These are phyloP conservation scores for Chaetomium tenue DNA, from an alignment of 495 filamentous ascomycete species.

Conservation along the genomic window DNA sequence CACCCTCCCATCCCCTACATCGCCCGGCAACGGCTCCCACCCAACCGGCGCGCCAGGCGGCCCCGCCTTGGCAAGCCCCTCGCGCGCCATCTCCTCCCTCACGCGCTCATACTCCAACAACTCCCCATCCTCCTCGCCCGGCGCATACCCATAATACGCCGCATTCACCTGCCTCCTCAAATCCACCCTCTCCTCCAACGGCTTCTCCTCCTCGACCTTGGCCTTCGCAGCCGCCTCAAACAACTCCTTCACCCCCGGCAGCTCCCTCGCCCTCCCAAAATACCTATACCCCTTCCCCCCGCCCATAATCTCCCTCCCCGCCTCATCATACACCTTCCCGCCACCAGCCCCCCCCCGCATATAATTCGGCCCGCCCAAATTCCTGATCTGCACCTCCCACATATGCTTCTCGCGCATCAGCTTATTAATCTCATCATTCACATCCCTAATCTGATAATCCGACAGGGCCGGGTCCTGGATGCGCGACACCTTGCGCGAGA, in stretches of 20 bases:
- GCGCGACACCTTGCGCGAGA: slow-evolving; percentile 90
- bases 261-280: slow-evolving; percentile 85
- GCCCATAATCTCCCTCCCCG: slow-evolving; percentile 85
- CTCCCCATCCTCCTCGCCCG: slow-evolving; percentile 88
- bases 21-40: slow-evolving; percentile 86
- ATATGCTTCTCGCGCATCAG: slow-evolving; percentile 97
- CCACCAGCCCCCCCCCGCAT: slow-evolving; percentile 62
- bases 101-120: slow-evolving; percentile 76
- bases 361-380: slow-evolving; percentile 93
- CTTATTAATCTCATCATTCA: slow-evolving; percentile 99
- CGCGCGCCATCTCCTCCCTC: slow-evolving; percentile 79
- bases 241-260: slow-evolving; percentile 95
- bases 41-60: slow-evolving; percentile 49
- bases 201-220: slow-evolving; percentile 52
- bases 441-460: slow-evolving; percentile 95
- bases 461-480: slow-evolving; percentile 87
- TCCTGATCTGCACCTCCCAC: slow-evolving; percentile 96
- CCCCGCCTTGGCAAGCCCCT: slow-evolving; percentile 50
- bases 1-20: slow-evolving; percentile 73
- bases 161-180: slow-evolving; percentile 85
- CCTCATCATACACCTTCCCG: slow-evolving; percentile 77
- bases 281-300: slow-evolving; percentile 81
- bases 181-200: slow-evolving; percentile 61
- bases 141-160: slow-evolving; percentile 91
- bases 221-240: slow-evolving; percentile 74